phyloP scores from a whole-genome alignment of 2,329 filamentous ascomycete species.

The Phaeosphaeria sp. region DNA sequence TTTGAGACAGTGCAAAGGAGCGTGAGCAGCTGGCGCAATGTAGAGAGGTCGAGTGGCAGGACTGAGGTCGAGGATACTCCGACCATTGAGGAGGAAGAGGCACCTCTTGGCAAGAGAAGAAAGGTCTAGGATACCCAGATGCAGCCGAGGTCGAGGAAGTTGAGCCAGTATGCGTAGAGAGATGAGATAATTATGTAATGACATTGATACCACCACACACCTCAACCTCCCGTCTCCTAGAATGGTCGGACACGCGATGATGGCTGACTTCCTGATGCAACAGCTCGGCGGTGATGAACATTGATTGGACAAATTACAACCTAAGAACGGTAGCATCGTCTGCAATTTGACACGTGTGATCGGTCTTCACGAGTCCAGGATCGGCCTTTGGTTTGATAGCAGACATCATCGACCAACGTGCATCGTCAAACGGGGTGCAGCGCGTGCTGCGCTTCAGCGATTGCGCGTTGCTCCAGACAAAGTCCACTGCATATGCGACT shows the following conservation, averaged over 20 bases:
- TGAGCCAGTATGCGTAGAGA: neutral
- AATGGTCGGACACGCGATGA: too few species aligned
- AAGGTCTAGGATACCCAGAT: slow-evolving; percentile 30
- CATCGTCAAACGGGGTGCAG: neutral
- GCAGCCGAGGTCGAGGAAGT: neutral
- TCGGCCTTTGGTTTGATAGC: too few species aligned
- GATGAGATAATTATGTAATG: neutral
- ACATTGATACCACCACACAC: neutral
- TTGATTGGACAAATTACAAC: neutral
- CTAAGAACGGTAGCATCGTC: too few species aligned
- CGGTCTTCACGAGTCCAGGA: too few species aligned
- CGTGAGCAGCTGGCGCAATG: slow-evolving; percentile 76
- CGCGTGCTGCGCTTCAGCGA: neutral
- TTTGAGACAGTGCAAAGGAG: slow-evolving; percentile 84
- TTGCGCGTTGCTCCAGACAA: neutral
- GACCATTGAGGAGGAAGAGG: slow-evolving; percentile 32
- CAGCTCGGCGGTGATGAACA: neutral
- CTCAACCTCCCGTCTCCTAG: neutral
- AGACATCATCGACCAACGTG: neutral
- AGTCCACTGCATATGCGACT: neutral
- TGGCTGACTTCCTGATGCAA: neutral
- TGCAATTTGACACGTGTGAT: too few species aligned
- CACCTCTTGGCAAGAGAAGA: slow-evolving; percentile 34
- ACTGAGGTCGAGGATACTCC: slow-evolving; percentile 42
- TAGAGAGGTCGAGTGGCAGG: slow-evolving; percentile 58